Percentiles rank a stretch among this genome's conserved stretches.
phyloP scores from a whole-genome alignment of 805 yeast species.

The Gaillardinia entomophila region DNA sequence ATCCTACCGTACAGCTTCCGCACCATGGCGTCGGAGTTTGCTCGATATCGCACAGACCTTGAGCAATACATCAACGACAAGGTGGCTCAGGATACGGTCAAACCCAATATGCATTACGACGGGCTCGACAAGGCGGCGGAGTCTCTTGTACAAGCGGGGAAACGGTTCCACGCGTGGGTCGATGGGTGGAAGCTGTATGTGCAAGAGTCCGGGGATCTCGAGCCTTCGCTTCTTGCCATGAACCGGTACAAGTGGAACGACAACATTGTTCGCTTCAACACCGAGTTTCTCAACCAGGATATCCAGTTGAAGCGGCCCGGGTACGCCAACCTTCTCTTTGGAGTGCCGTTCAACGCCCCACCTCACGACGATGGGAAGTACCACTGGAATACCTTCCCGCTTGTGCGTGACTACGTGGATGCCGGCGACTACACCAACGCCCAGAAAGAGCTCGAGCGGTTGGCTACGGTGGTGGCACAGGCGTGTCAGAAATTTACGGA shows the following conservation, averaged over 20 bases:
- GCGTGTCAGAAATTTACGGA: conserved; percentile 11
- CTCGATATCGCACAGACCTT: conserved; percentile 42
- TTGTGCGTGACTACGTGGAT: conserved; percentile 61
- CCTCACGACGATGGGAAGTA: conserved; percentile 20
- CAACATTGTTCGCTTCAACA: conserved; percentile 52
- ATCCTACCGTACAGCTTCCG: conserved; percentile 62
- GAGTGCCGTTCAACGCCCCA: conserved; percentile 61
- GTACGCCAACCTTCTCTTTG: conserved; percentile 62
- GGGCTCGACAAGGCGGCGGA: conserved; percentile 18
- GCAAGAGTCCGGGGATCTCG: conserved; percentile 43
- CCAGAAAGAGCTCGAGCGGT: conserved; percentile 43
- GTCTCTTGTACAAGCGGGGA: conserved; percentile 30
- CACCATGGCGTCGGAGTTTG: conserved; percentile 40
- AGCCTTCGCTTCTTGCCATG: conserved; percentile 67
- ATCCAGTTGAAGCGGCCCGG: conserved; percentile 53
- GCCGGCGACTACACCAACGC: conserved; percentile 46
- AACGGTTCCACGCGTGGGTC: conserved; percentile 46
- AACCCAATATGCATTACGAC: conserved; percentile 18
- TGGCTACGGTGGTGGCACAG: conserved; percentile 23
- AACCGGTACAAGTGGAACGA: conserved; percentile 79
- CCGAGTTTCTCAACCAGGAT: conserved; percentile 40
- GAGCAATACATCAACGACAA: conserved; percentile 25
- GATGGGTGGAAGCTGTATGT: conserved; percentile 55
- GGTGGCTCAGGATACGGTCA: conserved; percentile 10
- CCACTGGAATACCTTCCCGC: conserved; percentile 69